Evolutionary conservation across 1,284 basidiomycete genomes (phyloP).

Genomic region (Golubevia sp.): DNA sequence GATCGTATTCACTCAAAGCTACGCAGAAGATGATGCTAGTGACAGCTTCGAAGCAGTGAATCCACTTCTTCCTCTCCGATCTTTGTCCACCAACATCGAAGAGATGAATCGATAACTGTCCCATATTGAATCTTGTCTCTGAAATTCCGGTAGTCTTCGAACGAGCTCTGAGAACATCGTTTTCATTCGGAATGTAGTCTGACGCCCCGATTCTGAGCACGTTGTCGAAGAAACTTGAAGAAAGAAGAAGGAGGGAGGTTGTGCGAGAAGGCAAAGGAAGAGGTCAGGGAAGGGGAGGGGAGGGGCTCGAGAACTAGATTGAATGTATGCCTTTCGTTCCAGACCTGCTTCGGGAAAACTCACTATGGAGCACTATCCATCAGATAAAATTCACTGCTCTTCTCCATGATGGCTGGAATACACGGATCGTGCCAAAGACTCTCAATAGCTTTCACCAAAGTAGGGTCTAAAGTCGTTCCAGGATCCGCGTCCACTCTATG

Average conservation of each 20-base stretch:
- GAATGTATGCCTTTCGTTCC: conserved; percentile 61
- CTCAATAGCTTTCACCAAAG: conserved; percentile 74
- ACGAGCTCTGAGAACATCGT: conserved; percentile 84
- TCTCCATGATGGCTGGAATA: conserved; percentile 83
- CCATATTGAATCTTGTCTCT: conserved; percentile 71
- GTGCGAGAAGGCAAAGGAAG: background rate
- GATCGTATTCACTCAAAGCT: conserved; percentile 56
- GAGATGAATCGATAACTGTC: conserved; percentile 62
- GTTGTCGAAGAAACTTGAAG: conserved; percentile 80
- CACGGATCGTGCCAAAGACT: conserved; percentile 89
- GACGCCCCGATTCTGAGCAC: conserved; percentile 78
- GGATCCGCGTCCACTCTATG: conserved; percentile 54
- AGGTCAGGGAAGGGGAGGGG: background rate
- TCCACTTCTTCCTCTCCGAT: conserved; percentile 57
- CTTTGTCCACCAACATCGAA: conserved; percentile 58
- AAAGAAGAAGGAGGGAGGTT: background rate
- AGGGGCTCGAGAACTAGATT: background rate
- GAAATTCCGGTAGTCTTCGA: conserved; percentile 91
- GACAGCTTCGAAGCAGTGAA: conserved; percentile 59
- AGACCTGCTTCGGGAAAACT: conserved; percentile 62
- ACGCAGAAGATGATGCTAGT: conserved; percentile 56
- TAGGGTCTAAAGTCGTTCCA: conserved; percentile 60
- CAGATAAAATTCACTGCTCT: conserved; percentile 85
- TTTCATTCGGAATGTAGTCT: conserved; percentile 83
- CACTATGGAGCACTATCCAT: conserved; percentile 95